Evolutionary conservation across 768 basidiomycete genomes (phyloP).

Genomic region (Omphalotus guepiniiformis): DNA sequence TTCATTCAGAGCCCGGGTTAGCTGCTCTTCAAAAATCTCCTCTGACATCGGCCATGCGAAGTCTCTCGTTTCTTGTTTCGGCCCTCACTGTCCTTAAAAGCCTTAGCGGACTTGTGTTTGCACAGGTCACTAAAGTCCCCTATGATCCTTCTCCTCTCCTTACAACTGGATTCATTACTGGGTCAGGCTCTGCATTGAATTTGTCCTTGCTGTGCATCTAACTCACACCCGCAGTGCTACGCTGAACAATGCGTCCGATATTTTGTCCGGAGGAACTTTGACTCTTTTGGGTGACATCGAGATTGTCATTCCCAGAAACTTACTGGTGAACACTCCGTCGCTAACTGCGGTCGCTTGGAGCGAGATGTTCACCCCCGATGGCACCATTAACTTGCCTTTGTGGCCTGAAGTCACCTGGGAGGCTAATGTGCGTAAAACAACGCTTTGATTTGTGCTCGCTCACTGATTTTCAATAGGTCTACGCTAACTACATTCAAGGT

Average conservation of each 20-base stretch:
- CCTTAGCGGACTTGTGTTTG: too few relatives aligned
- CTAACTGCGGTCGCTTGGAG: conserved; percentile 16
- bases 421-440: conserved; percentile 7
- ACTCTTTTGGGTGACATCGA: conserved; percentile 11
- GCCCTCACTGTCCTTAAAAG: background rate
- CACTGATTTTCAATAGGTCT: conserved; percentile 8
- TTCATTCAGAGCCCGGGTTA: too few relatives aligned
- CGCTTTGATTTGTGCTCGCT: background rate
- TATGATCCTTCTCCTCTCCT: conserved; percentile 15
- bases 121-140: conserved; percentile 1
- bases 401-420: conserved; percentile 17
- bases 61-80: background rate
- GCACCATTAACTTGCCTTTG: conserved; percentile 12
- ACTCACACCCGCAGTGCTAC: conserved; percentile 11
- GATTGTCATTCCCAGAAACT: conserved; percentile 13
- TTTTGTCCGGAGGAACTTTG: conserved; percentile 15
- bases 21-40: too few relatives aligned
- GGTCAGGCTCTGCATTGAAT: conserved; percentile 1
- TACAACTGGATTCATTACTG: conserved; percentile 12
- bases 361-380: conserved; percentile 13
- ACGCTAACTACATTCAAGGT: conserved; percentile 14
- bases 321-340: conserved; percentile 16
- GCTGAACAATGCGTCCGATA: conserved; percentile 14
- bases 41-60: too few relatives aligned
- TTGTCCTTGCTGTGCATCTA: background rate